Evolutionary conservation across 2,329 filamentous ascomycete species (phyloP).

Genomic region (Dendrostoma leiphaemia): DNA sequence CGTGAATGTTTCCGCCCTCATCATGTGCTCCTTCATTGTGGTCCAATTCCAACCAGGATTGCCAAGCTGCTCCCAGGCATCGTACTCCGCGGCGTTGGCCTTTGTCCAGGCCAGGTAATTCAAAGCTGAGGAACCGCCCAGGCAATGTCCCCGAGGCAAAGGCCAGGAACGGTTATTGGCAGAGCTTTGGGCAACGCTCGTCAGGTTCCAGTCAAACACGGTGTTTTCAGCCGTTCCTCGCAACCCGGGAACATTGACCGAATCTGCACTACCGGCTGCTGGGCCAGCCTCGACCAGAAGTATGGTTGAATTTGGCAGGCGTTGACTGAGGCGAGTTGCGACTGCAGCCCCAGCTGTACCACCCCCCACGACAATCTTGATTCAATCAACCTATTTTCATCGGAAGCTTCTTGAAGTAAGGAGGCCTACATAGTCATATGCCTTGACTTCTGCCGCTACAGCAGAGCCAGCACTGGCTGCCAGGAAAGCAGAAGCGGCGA

Average conservation of each 20-base stretch:
- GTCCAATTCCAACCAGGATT: slow-evolving; percentile 22
- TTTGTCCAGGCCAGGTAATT: slow-evolving; percentile 19
- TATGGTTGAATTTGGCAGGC: slow-evolving; percentile 24
- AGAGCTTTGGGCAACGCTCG: slow-evolving; percentile 36
- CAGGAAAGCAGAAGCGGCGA: too few relatives aligned
- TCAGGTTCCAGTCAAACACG: slow-evolving; percentile 39
- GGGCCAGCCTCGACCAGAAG: slow-evolving; percentile 31
- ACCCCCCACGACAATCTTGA: too few relatives aligned
- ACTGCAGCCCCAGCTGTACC: slow-evolving; percentile 26
- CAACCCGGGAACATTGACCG: slow-evolving; percentile 28
- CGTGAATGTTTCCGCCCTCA: slow-evolving; percentile 26
- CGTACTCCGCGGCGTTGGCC: slow-evolving; percentile 12
- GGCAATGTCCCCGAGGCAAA: slow-evolving; percentile 32
- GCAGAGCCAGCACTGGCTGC: too few relatives aligned
- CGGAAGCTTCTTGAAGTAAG: too few relatives aligned
- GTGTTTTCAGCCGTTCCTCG: slow-evolving; percentile 24
- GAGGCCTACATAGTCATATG: too few relatives aligned
- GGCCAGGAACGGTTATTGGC: slow-evolving; percentile 38
- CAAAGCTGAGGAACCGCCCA: slow-evolving; percentile 10
- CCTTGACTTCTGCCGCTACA: too few relatives aligned
- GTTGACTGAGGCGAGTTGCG: slow-evolving; percentile 25
- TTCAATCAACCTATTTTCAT: too few relatives aligned
- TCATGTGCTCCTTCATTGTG: slow-evolving; percentile 23
- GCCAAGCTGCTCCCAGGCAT: slow-evolving; percentile 17
- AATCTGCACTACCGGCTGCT: slow-evolving; percentile 22